Evolutionary conservation across 2,329 filamentous ascomycete species (phyloP), one percentile per base, ranked within the genome.

Genomic region (Trichoderma sp.): DNA sequence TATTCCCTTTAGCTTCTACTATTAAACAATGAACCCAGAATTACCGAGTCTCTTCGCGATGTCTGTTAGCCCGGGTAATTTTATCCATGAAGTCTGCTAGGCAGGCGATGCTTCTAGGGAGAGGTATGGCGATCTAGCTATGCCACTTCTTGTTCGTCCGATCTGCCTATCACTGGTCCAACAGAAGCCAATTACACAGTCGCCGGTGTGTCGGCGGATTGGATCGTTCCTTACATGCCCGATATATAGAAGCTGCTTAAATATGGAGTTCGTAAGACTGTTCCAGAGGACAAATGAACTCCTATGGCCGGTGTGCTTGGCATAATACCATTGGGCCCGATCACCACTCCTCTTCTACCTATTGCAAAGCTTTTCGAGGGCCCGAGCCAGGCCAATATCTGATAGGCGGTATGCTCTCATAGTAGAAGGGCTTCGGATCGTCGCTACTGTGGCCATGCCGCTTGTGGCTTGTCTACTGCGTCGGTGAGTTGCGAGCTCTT

Each of bases 251-350:
- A 39, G 6, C 36, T 1, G 36, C 36, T n/a, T 47, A 47, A 15
- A n/a, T 47, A 50, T 50, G n/a, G 9, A 50, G 17, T 0, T 50
- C 43, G 9, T 50, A n/a, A 50, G 43, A 50, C n/a, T 47, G 9
- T 3, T 20, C n/a, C 43, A 47, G 8, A 47, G 8, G 9, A 20
- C 1, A 47, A 9, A 20, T 47, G 9, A 1, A 20, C 43, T 50
- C 43, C n/a, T 2, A 6, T 50, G 43, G n/a, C 43, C 9, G 43
- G 43, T 50, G 4, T 47, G 1, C 43, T 50, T 50, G 43, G 43
- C 43, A 50, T 20, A 2, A 4, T 50, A 6, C 43, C 1, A 20
- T 11, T n/a, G n/a, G n/a, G n/a, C 9, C 0, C 0, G n/a, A n/a
- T 11, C n/a, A 50, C 4, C 43, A 50, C n/a, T 2, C n/a, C 9